Evolutionary conservation across 129 eudicot genomes (phyloP), one percentile per base, ranked within the genome.

Genomic region (Artemisia argyi): DNA sequence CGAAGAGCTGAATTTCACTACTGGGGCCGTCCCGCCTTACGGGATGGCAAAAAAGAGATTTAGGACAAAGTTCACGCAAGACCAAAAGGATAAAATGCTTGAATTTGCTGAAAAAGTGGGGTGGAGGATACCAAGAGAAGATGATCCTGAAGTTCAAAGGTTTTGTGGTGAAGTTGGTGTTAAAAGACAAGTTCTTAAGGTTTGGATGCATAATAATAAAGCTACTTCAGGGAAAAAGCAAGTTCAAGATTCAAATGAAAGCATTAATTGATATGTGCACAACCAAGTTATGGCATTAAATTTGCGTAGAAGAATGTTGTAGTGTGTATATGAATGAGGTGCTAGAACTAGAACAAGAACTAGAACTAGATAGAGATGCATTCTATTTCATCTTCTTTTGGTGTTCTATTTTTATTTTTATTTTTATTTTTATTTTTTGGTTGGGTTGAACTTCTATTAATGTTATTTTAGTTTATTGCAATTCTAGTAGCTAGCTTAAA

Each of bases 161-260:
- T 86, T 91, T 74, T 91, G 96, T 53, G 86, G 68, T n/a, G 92
- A 91, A 18, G 84, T 86, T 59, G 92, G 96, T 18, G 92, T 91
- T 68, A 91, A 86, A 73, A 88, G 97, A 76, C 95, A 91, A 74
- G 96, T 91, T 3, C 84, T 91, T 61, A 91, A 91, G 85, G 97
- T 91, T 48, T 91, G 97, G 97, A 88, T 91, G 97, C 97, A 91
- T 77, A 91, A 91, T 78, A 91, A 91, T 72, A 91, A 91, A 82
- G 86, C 77, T 59, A 69, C 83, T 69, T 79, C 92, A 56, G 84
- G 88, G 64, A 88, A 85, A 75, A 84, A 87, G 81, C 83, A 69
- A 68, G 69, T 77, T 61, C 83, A 87, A 79, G 93, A 82, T 62
- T 58, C 82, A 76, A 73, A 72, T 35, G 83, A 71, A 17, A 78